A percentile compares a stretch with the other conserved stretches of the same genome.
Evolutionary conservation across 495 filamentous ascomycete species (phyloP).

Genomic region (Aspergillus mulundensis): DNA sequence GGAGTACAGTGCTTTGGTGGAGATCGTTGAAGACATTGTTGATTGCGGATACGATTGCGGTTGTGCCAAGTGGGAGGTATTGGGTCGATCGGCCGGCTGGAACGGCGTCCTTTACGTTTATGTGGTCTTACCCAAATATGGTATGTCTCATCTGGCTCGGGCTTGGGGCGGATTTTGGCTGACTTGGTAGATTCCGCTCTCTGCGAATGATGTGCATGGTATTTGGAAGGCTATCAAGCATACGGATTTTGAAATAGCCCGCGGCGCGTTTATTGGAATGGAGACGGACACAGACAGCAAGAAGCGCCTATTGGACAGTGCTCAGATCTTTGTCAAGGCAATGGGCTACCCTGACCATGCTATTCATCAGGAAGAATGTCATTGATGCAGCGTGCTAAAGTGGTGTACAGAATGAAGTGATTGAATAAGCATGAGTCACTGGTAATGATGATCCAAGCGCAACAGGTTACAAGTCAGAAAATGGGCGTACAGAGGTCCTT

Average conservation of each 20-base stretch:
- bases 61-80: constrained; percentile 58
- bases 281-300: constrained; percentile 59
- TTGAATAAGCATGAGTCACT: neutral
- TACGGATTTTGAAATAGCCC: constrained; percentile 59
- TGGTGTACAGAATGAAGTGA: constrained; percentile 4
- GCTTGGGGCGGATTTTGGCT: neutral
- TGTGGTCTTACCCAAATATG: constrained; percentile 79
- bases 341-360: constrained; percentile 52
- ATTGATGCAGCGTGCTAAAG: constrained; percentile 5
- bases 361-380: constrained; percentile 22
- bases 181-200: constrained; percentile 53
- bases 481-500: constrained; percentile 31
- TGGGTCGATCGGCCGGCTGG: constrained; percentile 49
- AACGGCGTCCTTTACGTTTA: constrained; percentile 63
- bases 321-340: constrained; percentile 61
- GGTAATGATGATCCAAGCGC: constrained; percentile 1
- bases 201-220: constrained; percentile 29
- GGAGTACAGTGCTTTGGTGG: constrained; percentile 60
- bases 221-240: constrained; percentile 44
- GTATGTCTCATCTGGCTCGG: constrained; percentile 25
- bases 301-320: constrained; percentile 64
- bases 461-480: constrained; percentile 23
- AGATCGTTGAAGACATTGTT: constrained; percentile 47
- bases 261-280: constrained; percentile 59
- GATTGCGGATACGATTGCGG: constrained; percentile 68